Evolutionary conservation across 2,329 filamentous ascomycete species (phyloP), one percentile per base, ranked within the genome.

Genomic region (Exophiala xenobiotica): DNA sequence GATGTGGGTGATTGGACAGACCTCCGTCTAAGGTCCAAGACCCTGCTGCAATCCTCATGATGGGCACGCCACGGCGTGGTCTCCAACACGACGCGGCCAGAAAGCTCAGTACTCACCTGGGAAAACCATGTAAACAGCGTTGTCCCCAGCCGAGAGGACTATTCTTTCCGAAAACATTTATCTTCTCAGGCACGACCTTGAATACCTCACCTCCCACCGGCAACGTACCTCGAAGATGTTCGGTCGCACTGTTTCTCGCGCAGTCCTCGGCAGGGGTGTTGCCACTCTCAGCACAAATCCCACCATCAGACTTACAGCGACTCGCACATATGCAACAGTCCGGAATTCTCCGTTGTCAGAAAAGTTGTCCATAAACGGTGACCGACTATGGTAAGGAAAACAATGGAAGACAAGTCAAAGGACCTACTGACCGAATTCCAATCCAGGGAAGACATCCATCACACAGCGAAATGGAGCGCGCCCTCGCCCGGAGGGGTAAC

Each of bases 391-490:
- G 51, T 49, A 49, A 3, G 38, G 18, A 12, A 14, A 12, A 19
- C n/a, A 8, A 27, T 6, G n/a, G 4, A 39, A 20, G 16, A 38
- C 7, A 8, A 16, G 8, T 11, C 12, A 7, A 1, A 8, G 9
- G 19, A 18, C 26, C 7, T 2, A 6, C 24, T 29, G 16, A 22
- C 37, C 19, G 22, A 29, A 33, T 2, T 20, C 20, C 7, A 11
- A 9, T 26, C 11, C 29, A 55, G 52, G 52, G 16, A 56, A n/a
- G 54, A 57, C 19, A 57, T 58, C 18, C 54, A 55, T 31, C 29
- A 53, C 16, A 56, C 55, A 19, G 65, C 61, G 16, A 64, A 67
- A 54, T 67, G 62, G 18, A 66, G 56, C 57, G 47, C 63, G 18
- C 63, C 63, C 11, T 61, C 61, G 46, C 46, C 59, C 49, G 46